Evolutionary conservation across 345 rosid genomes (phyloP), one percentile per base, ranked within the genome.

Genomic region (Eucalyptus camaldulensis): DNA sequence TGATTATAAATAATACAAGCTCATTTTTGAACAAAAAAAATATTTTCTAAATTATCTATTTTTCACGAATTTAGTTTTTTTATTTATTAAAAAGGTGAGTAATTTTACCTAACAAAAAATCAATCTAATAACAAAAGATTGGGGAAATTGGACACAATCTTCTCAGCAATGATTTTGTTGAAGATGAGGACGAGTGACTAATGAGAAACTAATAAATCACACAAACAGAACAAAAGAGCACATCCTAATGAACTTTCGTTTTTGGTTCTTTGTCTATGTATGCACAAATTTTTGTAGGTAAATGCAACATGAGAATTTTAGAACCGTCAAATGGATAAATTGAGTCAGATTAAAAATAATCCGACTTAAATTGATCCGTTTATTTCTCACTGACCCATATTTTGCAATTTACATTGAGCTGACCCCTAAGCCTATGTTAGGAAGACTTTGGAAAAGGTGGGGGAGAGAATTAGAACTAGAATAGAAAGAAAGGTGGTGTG

Each of bases 141-240:
- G 16, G 4, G 16, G 69, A 60, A 60, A 60, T n/a, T 14, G 40
- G 31, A 65, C 40, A 7, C 33, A n/a, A n/a, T n/a, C 76, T n/a
- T 14, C 40, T 1, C 5, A n/a, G 0, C 17, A 65, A 14, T 65
- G 19, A n/a, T n/a, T 65, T 65, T n/a, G 6, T 4, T 3, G 10
- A 65, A 0, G 21, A 65, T 3, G 37, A n/a, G 76, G 76, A 65
- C 0, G 10, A 16, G 37, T 8, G 10, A n/a, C 6, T 0, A 1
- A 8, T 14, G 19, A 65, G 37, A 65, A 1, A n/a, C 72, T 13
- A n/a, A n/a, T n/a, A 4, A 15, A 56, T 56, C 29, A 56, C 62
- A 10, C 12, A 56, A 25, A 56, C 1, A 56, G 1, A 3, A 24
- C 27, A 56, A 10, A 56, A 5, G 13, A 56, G 1, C 13, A 24